Evolutionary conservation across 2,329 filamentous ascomycete genomes (phyloP).

Genomic region (Cladosporium sp.): DNA sequence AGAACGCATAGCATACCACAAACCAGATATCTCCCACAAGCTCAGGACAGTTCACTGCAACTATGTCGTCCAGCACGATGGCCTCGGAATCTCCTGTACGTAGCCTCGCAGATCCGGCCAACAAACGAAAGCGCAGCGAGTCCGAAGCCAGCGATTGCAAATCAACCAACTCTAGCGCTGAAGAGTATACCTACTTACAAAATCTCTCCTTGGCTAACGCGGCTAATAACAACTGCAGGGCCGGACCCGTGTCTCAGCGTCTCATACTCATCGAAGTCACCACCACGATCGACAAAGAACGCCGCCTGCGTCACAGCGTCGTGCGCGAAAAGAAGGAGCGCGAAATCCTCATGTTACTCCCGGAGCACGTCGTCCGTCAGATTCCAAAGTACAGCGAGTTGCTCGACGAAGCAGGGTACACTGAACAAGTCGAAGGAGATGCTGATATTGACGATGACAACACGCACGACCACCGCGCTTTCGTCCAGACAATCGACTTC

Average conservation of each 20-base stretch:
- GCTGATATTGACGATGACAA: background rate
- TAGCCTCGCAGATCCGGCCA: too few relatives aligned
- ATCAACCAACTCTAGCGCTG: too few relatives aligned
- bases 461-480: background rate
- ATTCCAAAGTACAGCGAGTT: background rate
- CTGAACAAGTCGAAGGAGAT: background rate
- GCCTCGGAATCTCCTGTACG: too few relatives aligned
- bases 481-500: slow-evolving; percentile 9
- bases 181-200: too few relatives aligned
- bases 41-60: too few relatives aligned
- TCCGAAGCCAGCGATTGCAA: too few relatives aligned
- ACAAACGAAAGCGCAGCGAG: too few relatives aligned
- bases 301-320: background rate
- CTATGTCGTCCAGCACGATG: too few relatives aligned
- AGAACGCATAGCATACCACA: too few relatives aligned
- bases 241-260: background rate
- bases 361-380: background rate
- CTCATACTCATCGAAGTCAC: background rate
- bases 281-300: background rate
- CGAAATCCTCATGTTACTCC: background rate
- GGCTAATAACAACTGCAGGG: background rate
- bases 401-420: background rate
- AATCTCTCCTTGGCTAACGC: too few relatives aligned
- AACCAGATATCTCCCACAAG: too few relatives aligned
- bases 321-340: background rate